phyloP scores from a whole-genome alignment of 1,284 basidiomycete species.

The Apiotrichum siamense region DNA sequence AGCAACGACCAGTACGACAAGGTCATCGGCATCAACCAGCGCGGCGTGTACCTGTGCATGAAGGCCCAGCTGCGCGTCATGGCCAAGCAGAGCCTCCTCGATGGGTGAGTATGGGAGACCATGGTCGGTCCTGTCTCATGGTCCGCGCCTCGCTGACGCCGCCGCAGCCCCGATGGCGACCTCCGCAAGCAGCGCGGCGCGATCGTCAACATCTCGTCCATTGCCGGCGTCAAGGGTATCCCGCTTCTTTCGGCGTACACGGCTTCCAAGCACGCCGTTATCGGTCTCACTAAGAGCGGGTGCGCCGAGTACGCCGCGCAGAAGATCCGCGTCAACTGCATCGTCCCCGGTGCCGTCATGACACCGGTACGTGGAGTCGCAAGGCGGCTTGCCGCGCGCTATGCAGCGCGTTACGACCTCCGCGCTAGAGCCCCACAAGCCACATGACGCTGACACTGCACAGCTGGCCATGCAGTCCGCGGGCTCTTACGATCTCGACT shows the following conservation, averaged over 20 bases:
- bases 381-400: too few species aligned
- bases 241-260: not conserved
- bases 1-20: constrained; percentile 22
- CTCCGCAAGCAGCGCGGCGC: constrained; percentile 8
- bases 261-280: constrained; percentile 16
- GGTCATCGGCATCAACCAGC: constrained; percentile 12
- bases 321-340: constrained; percentile 11
- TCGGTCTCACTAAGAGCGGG: constrained; percentile 10
- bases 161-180: not conserved
- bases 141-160: too few species aligned
- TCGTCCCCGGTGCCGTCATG: constrained; percentile 11
- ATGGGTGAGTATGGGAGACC: not conserved
- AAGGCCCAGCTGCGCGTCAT: constrained; percentile 11
- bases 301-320: constrained; percentile 9
- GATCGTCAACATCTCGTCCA: constrained; percentile 17
- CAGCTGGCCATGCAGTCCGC: not conserved
- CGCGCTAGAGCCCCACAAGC: too few species aligned
- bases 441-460: not conserved
- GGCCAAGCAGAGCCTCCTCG: constrained; percentile 9
- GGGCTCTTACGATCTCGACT: not conserved
- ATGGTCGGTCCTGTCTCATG: not conserved
- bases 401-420: too few species aligned
- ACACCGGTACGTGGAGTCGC: constrained; percentile 3
- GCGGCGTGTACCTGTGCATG: constrained; percentile 16
- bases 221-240: constrained; percentile 1